phyloP scores from a whole-genome alignment of 2,329 filamentous ascomycete genomes.

The Penicillium paneum region DNA sequence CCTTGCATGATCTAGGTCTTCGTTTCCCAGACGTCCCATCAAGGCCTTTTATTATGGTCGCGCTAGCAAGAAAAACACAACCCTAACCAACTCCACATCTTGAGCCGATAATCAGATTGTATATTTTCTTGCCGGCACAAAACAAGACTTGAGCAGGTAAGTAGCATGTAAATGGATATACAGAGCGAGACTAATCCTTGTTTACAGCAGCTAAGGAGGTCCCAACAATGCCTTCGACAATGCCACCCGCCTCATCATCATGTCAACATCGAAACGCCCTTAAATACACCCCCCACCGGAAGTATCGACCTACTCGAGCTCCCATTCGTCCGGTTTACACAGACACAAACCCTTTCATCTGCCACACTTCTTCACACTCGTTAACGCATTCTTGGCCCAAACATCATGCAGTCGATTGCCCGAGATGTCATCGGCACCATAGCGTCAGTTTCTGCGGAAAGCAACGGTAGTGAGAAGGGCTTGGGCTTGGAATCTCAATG shows the following conservation, averaged over 20 bases:
- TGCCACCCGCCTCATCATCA: background rate
- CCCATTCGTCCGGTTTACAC: slow-evolving; percentile 18
- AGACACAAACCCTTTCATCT: slow-evolving; percentile 22
- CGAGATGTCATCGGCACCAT: slow-evolving; percentile 16
- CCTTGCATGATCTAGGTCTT: slow-evolving; percentile 2
- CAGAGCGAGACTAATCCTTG: background rate
- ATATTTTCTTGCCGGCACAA: background rate
- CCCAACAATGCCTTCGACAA: background rate
- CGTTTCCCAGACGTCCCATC: background rate
- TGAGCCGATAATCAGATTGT: background rate
- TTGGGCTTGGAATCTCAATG: background rate
- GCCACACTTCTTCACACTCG: slow-evolving; percentile 18
- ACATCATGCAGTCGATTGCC: slow-evolving; percentile 16
- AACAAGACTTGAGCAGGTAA: background rate
- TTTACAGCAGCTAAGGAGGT: background rate
- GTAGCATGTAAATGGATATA: background rate
- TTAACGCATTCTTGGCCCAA: slow-evolving; percentile 23
- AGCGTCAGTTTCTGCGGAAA: background rate
- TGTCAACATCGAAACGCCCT: background rate
- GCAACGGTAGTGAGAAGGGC: background rate
- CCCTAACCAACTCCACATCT: background rate
- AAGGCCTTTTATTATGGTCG: background rate
- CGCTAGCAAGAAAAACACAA: background rate
- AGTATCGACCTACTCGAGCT: slow-evolving; percentile 10
- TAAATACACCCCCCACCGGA: slow-evolving; percentile 2